Evolutionary conservation across 345 rosid genomes (phyloP).

Genomic region (Populus deltoides): DNA sequence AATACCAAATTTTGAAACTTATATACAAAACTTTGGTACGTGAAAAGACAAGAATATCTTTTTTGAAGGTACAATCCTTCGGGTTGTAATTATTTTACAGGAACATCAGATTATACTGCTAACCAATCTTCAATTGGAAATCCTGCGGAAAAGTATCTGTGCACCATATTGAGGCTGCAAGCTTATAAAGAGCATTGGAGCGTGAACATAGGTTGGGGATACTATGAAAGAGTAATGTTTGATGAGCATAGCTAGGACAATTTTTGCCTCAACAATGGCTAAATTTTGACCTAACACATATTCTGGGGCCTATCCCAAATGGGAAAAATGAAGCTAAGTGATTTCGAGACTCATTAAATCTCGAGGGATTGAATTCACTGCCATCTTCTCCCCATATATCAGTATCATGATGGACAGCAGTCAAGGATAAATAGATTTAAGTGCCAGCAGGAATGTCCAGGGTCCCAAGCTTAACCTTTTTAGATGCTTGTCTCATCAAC

Average conservation of each 20-base stretch:
- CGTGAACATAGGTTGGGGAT: constrained; percentile 67
- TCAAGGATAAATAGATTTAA: constrained; percentile 44
- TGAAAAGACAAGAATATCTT: constrained; percentile 5
- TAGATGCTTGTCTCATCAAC: constrained; percentile 45
- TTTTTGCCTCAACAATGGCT: constrained; percentile 34
- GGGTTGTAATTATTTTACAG: neutral
- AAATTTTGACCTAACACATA: constrained; percentile 23
- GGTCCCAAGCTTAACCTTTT: constrained; percentile 50
- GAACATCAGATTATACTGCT: neutral
- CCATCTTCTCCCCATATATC: constrained; percentile 74
- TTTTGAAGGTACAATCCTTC: neutral
- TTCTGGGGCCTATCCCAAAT: constrained; percentile 25
- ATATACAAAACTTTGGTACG: too few species aligned
- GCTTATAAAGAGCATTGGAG: constrained; percentile 51
- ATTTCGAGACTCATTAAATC: constrained; percentile 20
- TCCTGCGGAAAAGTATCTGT: constrained; percentile 46
- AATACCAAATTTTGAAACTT: neutral
- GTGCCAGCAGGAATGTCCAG: constrained; percentile 62
- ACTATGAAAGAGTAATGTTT: constrained; percentile 38
- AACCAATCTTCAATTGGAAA: neutral
- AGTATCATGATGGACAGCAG: constrained; percentile 57
- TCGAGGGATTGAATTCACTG: constrained; percentile 28
- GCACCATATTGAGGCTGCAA: constrained; percentile 72
- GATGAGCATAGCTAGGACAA: constrained; percentile 56
- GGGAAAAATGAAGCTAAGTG: constrained; percentile 21